Evolutionary conservation across 768 basidiomycete genomes (phyloP).

Genomic region (Pleurotus pulmonarius): DNA sequence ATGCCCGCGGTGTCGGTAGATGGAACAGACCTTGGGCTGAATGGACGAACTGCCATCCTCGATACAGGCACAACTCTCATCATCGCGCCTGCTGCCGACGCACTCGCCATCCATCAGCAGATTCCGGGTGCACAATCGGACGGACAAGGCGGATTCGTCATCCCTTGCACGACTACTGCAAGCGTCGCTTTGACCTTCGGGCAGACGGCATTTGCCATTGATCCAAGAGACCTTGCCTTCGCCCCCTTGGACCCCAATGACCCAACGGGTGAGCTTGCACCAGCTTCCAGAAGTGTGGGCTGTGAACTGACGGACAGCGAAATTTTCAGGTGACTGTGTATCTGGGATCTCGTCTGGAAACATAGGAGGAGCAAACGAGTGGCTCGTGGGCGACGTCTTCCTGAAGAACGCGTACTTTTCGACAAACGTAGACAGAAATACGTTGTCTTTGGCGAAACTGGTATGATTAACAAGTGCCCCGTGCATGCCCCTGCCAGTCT

Average conservation of each 20-base stretch:
- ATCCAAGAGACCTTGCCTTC: conserved; percentile 62
- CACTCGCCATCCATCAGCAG: conserved; percentile 32
- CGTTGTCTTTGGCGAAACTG: conserved; percentile 55
- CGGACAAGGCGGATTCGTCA: conserved; percentile 45
- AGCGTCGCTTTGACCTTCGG: conserved; percentile 45
- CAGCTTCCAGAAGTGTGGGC: background rate
- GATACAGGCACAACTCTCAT: conserved; percentile 55
- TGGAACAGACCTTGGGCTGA: conserved; percentile 45
- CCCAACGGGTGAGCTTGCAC: conserved; percentile 38
- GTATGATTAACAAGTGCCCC: conserved; percentile 16
- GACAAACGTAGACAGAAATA: conserved; percentile 52
- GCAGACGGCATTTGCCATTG: conserved; percentile 46
- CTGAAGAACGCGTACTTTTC: conserved; percentile 76
- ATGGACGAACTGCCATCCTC: conserved; percentile 69
- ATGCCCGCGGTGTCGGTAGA: conserved; percentile 58
- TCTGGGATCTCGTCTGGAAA: conserved; percentile 66
- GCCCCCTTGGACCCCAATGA: conserved; percentile 41
- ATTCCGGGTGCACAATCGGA: conserved; percentile 39
- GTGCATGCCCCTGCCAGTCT: too few species aligned
- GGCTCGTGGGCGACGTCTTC: conserved; percentile 77
- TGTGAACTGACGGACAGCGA: background rate
- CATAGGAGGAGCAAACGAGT: conserved; percentile 56
- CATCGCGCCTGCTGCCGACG: conserved; percentile 36
- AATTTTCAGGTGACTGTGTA: conserved; percentile 44
- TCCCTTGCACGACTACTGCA: conserved; percentile 40